Evolutionary conservation across 495 filamentous ascomycete species (phyloP), one percentile per base, ranked within the genome.

Genomic region (Trichoderma reesei): DNA sequence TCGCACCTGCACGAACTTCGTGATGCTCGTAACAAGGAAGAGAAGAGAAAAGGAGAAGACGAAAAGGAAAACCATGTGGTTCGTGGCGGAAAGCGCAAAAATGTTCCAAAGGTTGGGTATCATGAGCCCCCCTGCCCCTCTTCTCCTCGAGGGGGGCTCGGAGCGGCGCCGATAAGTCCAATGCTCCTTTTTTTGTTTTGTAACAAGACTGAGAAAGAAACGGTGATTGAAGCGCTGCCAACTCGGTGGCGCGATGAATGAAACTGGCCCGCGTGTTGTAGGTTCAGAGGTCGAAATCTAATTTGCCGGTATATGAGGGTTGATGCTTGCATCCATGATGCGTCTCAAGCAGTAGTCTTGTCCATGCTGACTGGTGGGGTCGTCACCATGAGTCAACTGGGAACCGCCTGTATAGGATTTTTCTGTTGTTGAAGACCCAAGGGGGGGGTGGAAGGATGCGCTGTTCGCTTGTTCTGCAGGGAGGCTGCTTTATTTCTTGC

Each of bases 401-500:
- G n/a, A 48, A 6, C 44, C 44, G n/a, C 42, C 5, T 48, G n/a
- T n/a, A 48, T 5, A n/a, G 8, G 16, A n/a, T 18, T 48, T 0
- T 8, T 16, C 20, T 5, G n/a, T 48, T 34, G 20, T 13, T 3
- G 9, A 9, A 56, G 20, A 46, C 7, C 3, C 7, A 46, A 46
- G 16, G 16, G 42, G 16, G 42, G 16, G 16, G 16, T 8, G 42
- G 16, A 3, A 14, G 16, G 6, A 3, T 46, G 7, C 42, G 42
- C 9, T 3, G 42, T 14, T 14, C 42, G 42, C 16, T 3, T 46
- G 6, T 3, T 14, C 11, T 14, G 3, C 11, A n/a, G 7, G 6
- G 11, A 56, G 7, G 20, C 20, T 33, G 8, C 10, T n/a, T 60
- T 41, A 85, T 70, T 83, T 83, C 72, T 80, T 85, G 68, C 75